phyloP scores from a whole-genome alignment of 2,329 filamentous ascomycete species.

The Venturia aucupariae region DNA sequence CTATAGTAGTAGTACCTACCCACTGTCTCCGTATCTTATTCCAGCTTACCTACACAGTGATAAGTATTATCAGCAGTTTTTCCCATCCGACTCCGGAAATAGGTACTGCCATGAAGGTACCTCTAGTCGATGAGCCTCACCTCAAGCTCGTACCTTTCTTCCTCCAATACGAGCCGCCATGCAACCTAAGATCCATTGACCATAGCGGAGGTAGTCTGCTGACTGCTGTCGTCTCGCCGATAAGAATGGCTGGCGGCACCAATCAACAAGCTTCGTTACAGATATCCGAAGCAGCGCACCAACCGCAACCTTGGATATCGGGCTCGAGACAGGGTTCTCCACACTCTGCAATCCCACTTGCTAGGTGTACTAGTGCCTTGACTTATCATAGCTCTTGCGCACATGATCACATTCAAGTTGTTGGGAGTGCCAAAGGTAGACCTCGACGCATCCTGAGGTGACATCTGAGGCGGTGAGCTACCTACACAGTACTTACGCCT shows the following conservation, averaged over 20 bases:
- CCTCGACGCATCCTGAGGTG: not conserved
- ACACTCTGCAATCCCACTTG: too few species aligned
- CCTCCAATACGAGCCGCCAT: too few species aligned
- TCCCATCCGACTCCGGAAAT: too few species aligned
- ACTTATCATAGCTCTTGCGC: not conserved
- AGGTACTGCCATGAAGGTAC: too few species aligned
- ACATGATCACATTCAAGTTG: not conserved
- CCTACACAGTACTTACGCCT: not conserved
- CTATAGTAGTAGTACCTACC: not conserved
- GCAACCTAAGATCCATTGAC: too few species aligned
- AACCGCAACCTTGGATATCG: not conserved
- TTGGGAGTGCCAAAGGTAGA: not conserved
- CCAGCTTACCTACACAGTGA: too few species aligned
- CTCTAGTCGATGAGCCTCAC: too few species aligned
- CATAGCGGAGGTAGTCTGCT: too few species aligned
- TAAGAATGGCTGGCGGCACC: not conserved
- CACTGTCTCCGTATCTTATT: too few species aligned
- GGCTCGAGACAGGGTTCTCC: slow-evolving; percentile 8
- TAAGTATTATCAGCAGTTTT: too few species aligned
- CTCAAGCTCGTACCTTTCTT: too few species aligned
- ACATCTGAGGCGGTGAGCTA: not conserved
- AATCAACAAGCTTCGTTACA: not conserved
- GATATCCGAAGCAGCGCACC: not conserved
- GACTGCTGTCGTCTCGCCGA: not conserved
- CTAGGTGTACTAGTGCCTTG: too few species aligned